These are phyloP conservation scores for Alternaria brassicicola DNA, from an alignment of 2,329 filamentous ascomycete genomes.

Conservation along the genomic window DNA sequence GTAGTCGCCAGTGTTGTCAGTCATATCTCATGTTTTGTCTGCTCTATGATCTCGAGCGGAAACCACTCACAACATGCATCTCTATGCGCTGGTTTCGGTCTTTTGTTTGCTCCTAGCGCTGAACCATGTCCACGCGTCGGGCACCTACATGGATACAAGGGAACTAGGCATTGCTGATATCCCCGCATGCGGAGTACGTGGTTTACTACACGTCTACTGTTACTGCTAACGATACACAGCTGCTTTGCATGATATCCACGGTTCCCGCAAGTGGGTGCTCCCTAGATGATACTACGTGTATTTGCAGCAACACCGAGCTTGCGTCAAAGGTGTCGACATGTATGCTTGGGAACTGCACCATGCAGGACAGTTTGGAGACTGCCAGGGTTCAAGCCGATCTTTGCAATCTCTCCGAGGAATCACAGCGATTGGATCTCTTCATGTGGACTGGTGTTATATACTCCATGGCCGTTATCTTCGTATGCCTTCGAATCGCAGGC, in stretches of 20 bases:
- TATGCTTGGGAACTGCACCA: constrained; percentile 32
- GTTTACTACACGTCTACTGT: neutral
- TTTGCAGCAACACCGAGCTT: constrained; percentile 19
- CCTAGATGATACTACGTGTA: constrained; percentile 24
- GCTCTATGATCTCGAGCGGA: neutral
- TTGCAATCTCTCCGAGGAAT: constrained; percentile 27
- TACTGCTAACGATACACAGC: constrained; percentile 11
- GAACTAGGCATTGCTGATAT: constrained; percentile 22
- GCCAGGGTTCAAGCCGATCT: constrained; percentile 30
- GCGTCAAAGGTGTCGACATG: constrained; percentile 14
- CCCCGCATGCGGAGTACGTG: constrained; percentile 27
- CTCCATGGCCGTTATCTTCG: constrained; percentile 19
- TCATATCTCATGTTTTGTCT: neutral
- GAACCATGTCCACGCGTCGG: neutral
- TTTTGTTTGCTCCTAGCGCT: constrained; percentile 2
- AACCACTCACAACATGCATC: constrained; percentile 4
- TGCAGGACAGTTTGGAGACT: constrained; percentile 25
- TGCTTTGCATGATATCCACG: constrained; percentile 22
- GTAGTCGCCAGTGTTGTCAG: neutral
- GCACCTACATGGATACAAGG: neutral
- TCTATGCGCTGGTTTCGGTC: neutral
- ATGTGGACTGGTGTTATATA: constrained; percentile 22
- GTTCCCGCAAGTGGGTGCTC: constrained; percentile 21
- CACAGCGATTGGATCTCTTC: constrained; percentile 3
- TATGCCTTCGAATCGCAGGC: constrained; percentile 19